Base-by-base conservation (phyloP, 1,139 yeast genomes). In the Yamadazyma dendronema region DNA sequence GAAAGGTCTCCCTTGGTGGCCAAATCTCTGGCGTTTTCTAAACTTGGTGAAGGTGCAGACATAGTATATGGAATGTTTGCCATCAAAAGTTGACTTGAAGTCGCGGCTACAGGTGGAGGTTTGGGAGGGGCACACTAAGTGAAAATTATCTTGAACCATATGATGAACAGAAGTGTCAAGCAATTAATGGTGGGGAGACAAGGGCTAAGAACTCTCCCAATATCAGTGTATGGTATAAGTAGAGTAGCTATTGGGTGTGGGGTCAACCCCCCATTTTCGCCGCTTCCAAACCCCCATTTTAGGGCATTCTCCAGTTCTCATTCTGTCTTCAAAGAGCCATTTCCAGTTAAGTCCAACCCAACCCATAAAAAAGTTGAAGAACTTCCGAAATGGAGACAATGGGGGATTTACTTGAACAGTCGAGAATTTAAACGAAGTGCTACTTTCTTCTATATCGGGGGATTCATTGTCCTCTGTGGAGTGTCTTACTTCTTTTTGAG, bases 401-500 rank as follows among this genome's bases (percentile, higher is more conserved):
- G 73, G 70, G 71, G 66, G 6, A 39, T 50, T 6, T 67, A 67
- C 43, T 57, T 65, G 39, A 59, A 66, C 37, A 61, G 66, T 16
- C 57, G 59, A 30, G 59, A 66, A 48, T 68, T 67, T 52, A 62
- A 69, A 41, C 59, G 57, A 40, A 53, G 65, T 12, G 62, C 69
- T 67, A 67, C 74, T 3, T 53, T 60, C 17, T 79, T 73, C 53
- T 78, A 83, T 48, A 54, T 84, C 26, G 78, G 76, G 21, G 74
- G 79, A 2, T 83, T 84, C 52, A 65, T 69, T 1, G 64, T 74
- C 14, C 73, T 82, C 47, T 57, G 79, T 28, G 67, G 74, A 17
- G 77, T 82, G 37, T 85, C 87, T 40, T 74, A 78, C 44, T 75
- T 73, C 51, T 81, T 81, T 54, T 80, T 84, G 79, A 67, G 81